phyloP scores from a whole-genome alignment of 1,139 yeast genomes.

The Komagataea norvegica region DNA sequence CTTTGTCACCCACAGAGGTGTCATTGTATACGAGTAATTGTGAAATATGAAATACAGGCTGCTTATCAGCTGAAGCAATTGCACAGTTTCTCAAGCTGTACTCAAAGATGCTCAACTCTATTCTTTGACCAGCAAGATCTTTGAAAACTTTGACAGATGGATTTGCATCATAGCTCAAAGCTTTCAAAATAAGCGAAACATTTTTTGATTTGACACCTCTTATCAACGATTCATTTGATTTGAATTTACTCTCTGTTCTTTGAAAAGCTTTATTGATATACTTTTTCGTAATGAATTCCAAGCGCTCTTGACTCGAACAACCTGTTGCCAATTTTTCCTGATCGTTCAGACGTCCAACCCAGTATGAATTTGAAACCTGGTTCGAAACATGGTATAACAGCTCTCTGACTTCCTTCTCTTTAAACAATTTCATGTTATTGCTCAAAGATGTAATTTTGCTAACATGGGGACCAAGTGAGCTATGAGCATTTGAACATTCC shows the following conservation, averaged over 20 bases:
- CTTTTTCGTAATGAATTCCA: conserved; percentile 47
- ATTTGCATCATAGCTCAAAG: conserved; percentile 49
- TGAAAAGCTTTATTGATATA: conserved; percentile 42
- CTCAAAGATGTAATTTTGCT: conserved; percentile 77
- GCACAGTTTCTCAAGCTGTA: conserved; percentile 52
- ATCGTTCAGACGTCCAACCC: conserved; percentile 23
- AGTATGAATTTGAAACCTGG: conserved; percentile 54
- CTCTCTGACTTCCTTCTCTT: conserved; percentile 51
- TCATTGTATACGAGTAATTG: conserved; percentile 62
- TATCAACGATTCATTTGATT: conserved; percentile 29
- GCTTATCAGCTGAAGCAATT: conserved; percentile 19
- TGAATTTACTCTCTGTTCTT: conserved; percentile 17
- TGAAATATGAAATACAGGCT: conserved; percentile 58
- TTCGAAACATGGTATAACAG: conserved; percentile 62
- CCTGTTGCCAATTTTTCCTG: conserved; percentile 39
- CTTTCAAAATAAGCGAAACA: conserved; percentile 41
- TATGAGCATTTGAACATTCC: conserved; percentile 73
- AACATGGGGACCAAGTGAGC: conserved; percentile 68
- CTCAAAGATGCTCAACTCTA: conserved; percentile 47
- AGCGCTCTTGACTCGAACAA: conserved; percentile 32
- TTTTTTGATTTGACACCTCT: conserved; percentile 50
- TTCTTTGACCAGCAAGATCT: conserved; percentile 24
- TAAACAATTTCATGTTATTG: conserved; percentile 58
- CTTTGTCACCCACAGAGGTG: conserved; percentile 32
- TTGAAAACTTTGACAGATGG: conserved; percentile 36